Evolutionary conservation across 1,284 basidiomycete species (phyloP).

Genomic region (Calocybe gambosa): DNA sequence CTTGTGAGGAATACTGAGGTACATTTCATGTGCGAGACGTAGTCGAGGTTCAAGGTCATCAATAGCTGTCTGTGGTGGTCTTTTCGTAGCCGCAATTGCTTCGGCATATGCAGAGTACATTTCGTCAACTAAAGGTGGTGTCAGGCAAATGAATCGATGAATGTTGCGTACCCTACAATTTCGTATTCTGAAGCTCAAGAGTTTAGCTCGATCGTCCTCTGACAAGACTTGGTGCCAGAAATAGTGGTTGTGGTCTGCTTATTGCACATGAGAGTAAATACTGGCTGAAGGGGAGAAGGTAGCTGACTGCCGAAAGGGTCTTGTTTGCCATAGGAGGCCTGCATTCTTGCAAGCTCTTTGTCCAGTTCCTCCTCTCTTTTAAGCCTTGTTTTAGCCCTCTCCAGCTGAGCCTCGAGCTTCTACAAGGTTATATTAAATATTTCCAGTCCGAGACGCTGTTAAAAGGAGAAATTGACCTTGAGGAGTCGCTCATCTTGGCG

Average conservation of each 20-base stretch:
- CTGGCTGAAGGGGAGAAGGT: neutral
- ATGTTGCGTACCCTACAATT: constrained; percentile 20
- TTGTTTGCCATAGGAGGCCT: constrained; percentile 7
- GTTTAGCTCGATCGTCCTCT: constrained; percentile 23
- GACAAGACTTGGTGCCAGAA: constrained; percentile 29
- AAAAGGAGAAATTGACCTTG: constrained; percentile 17
- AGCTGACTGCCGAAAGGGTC: neutral
- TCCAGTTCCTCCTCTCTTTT: constrained; percentile 24
- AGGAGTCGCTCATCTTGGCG: constrained; percentile 20
- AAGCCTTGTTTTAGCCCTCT: constrained; percentile 19
- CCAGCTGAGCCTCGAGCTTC: constrained; percentile 26
- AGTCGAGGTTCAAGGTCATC: constrained; percentile 22
- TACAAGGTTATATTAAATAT: constrained; percentile 10
- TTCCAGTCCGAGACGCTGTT: neutral
- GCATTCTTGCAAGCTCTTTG: constrained; percentile 15
- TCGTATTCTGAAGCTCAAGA: constrained; percentile 22
- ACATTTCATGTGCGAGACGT: constrained; percentile 24
- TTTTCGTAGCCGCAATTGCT: constrained; percentile 23
- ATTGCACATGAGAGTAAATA: neutral
- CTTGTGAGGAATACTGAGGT: constrained; percentile 26
- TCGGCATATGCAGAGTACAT: constrained; percentile 22
- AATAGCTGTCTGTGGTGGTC: constrained; percentile 23
- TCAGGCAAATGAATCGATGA: neutral
- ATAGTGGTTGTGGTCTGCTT: constrained; percentile 23
- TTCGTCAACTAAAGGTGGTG: constrained; percentile 23